phyloP scores from a whole-genome alignment of 106 monocot genomes.

The Phalaenopsis aphrodite region DNA sequence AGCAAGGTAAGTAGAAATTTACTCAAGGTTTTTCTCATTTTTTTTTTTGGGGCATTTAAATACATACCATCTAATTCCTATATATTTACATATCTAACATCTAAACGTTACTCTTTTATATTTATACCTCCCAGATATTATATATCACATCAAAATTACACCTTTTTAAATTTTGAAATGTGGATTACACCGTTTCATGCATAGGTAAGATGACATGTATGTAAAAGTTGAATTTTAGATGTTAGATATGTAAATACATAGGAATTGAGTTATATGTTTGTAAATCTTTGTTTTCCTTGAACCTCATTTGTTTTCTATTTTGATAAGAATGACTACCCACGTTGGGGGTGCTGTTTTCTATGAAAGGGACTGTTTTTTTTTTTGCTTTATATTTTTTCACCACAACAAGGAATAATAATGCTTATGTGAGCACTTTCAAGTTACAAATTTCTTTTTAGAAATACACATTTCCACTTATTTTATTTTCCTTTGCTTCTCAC shows the following conservation, averaged over 20 bases:
- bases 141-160: too few relatives aligned
- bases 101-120: too few relatives aligned
- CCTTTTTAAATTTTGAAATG: too few relatives aligned
- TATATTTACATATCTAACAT: too few relatives aligned
- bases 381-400: background rate
- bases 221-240: too few relatives aligned
- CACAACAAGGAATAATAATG: background rate
- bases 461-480: background rate
- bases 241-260: too few relatives aligned
- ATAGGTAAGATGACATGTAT: too few relatives aligned
- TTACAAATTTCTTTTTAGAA: background rate
- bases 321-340: background rate
- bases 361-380: too few relatives aligned
- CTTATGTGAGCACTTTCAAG: background rate
- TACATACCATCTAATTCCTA: too few relatives aligned
- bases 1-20: conserved; percentile 30
- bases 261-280: too few relatives aligned
- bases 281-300: background rate
- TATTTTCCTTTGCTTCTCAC: background rate
- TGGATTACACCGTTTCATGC: too few relatives aligned
- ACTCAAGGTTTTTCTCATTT: background rate
- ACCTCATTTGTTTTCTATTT: background rate
- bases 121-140: too few relatives aligned
- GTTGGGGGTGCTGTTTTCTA: background rate
- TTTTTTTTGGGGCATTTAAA: background rate